Evolutionary conservation across 345 rosid species (phyloP).

Genomic region (Dipteronia dyeriana): DNA sequence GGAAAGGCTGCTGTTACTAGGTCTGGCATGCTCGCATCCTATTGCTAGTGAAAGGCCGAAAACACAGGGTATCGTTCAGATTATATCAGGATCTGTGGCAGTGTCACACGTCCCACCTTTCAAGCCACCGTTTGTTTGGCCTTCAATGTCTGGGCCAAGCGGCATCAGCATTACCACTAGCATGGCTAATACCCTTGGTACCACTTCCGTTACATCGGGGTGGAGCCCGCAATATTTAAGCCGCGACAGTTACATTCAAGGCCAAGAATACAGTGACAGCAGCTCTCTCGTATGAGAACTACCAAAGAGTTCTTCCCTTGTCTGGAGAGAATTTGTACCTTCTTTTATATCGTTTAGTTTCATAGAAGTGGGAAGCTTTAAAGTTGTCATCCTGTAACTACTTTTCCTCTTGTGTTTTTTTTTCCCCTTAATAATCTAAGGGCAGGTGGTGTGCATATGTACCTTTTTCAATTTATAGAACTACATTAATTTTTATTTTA

Average conservation of each 20-base stretch:
- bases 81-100: conserved; percentile 37
- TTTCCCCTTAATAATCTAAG: too few relatives aligned
- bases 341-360: background rate
- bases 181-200: conserved; percentile 16
- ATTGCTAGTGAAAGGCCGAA: conserved; percentile 51
- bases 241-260: conserved; percentile 19
- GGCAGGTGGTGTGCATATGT: too few relatives aligned
- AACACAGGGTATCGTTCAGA: conserved; percentile 41
- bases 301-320: background rate
- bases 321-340: background rate
- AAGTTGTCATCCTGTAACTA: background rate
- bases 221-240: conserved; percentile 37
- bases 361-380: background rate
- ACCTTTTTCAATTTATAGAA: too few relatives aligned
- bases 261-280: conserved; percentile 27
- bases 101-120: conserved; percentile 46
- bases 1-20: conserved; percentile 44
- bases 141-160: conserved; percentile 25
- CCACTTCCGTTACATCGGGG: conserved; percentile 39
- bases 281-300: conserved; percentile 26
- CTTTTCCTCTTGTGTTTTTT: background rate
- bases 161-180: conserved; percentile 16
- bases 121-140: conserved; percentile 58
- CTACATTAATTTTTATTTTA: too few relatives aligned
- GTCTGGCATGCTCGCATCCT: conserved; percentile 55